Conservation (phyloP, 73 alveolate species). For the Stentor roeselii region DNA sequence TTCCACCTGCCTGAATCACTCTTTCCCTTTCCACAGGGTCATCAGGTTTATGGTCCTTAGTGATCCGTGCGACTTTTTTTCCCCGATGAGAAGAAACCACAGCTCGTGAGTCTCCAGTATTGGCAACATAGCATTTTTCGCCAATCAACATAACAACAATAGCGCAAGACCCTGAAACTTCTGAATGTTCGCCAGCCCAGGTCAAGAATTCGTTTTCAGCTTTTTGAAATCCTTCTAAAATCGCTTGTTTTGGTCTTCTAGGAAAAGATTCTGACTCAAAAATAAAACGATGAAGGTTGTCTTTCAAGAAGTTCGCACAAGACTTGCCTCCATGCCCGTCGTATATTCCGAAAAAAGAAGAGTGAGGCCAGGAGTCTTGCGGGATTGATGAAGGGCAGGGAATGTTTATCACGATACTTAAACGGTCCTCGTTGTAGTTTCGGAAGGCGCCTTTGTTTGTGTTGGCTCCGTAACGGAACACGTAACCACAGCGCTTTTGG, state of each 20-base stretch:
- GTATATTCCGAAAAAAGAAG: constrained; percentile 68
- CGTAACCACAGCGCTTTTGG: no score
- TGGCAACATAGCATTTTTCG: constrained; percentile 75
- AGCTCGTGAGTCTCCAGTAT: constrained; percentile 93
- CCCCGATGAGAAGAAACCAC: constrained; percentile 69
- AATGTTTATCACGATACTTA: constrained; percentile 74
- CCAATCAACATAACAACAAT: constrained; percentile 54
- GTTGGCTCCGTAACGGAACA: constrained; percentile 81
- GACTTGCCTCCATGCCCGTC: constrained; percentile 88
- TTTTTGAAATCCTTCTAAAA: constrained; percentile 40
- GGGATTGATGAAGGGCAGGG: constrained; percentile 57
- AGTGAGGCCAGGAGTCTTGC: constrained; percentile 70
- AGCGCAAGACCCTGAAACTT: constrained; percentile 69
- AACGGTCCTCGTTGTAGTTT: constrained; percentile 88
- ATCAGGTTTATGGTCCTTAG: constrained; percentile 89
- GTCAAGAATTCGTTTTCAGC: constrained; percentile 57
- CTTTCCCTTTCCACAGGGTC: constrained; percentile 61
- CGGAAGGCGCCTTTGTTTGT: constrained; percentile 75
- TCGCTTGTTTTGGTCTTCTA: constrained; percentile 60
- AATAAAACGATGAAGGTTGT: constrained; percentile 59
- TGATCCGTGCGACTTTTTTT: constrained; percentile 42
- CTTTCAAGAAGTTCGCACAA: constrained; percentile 70
- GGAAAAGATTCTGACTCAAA: constrained; percentile 55
- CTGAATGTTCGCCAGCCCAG: constrained; percentile 31
- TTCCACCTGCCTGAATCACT: constrained; percentile 79